Evolutionary conservation across 768 basidiomycete species (phyloP), one percentile per base, ranked within the genome.

Genomic region (Serendipita vermifera): DNA sequence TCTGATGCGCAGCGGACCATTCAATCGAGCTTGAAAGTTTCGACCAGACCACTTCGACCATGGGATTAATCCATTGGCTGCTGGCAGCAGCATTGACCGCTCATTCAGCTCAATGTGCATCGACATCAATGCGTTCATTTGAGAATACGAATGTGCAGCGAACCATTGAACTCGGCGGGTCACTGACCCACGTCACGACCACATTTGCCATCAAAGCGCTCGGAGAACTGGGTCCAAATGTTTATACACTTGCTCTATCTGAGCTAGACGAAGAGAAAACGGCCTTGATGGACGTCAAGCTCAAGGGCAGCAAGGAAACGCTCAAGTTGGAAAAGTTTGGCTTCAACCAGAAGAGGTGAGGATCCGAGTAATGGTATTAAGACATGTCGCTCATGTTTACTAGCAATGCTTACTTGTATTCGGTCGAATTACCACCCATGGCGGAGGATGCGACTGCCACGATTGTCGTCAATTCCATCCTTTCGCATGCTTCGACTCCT

Each of bases 131-230:
- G 9, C 20, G 9, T 7, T 55, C 56, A 63, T 89, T 89, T 70
- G 87, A 89, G 77, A 91, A 91, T 62, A 88, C 85, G 20, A 87
- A 85, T 60, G 77, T 98, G 59, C 87, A 92, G 31, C 84, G 90
- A 64, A 82, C 86, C 3, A 75, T 91, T 58, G 93, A 96, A 63
- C 85, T 96, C 22, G 90, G 85, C 33, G 93, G 93, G 54, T 77
- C 92, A 17, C 76, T 89, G 22, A 85, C 90, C 56, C 83, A 85
- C 72, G 80, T 92, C 74, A 87, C 82, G 55, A 94, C 92, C 41
- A 87, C 89, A 46, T 96, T 85, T 69, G 81, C 85, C 17, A 79
- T 90, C 66, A 86, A 80, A 65, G 79, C 87, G 33, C 75, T 85
- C 39, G 46, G 24, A 22, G 75, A 79, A 60, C 72, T 78, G 58